phyloP scores from a whole-genome alignment of 116 monocot genomes.

The Thalassia testudinum region DNA sequence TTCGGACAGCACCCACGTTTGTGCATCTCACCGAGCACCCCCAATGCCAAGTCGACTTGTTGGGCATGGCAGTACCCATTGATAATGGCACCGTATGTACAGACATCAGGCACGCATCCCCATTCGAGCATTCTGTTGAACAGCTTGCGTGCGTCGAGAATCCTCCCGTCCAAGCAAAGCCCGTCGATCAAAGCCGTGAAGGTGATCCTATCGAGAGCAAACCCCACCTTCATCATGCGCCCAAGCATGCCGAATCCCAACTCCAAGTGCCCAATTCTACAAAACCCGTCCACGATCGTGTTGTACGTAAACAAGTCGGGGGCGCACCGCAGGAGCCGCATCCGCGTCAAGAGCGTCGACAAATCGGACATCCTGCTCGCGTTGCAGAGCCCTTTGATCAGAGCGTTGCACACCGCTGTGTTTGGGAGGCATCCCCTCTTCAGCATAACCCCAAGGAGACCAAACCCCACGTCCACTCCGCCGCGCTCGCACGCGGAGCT shows the following conservation, averaged over 20 bases:
- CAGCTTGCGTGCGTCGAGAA: neutral
- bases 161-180: constrained; percentile 1
- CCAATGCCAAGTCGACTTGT: neutral
- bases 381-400: constrained; percentile 4
- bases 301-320: constrained; percentile 8
- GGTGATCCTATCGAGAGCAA: neutral
- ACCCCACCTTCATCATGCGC: constrained; percentile 11
- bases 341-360: neutral
- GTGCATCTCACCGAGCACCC: constrained; percentile 1
- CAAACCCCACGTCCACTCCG: constrained; percentile 3
- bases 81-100: constrained; percentile 3
- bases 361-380: neutral
- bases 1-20: constrained; percentile 6
- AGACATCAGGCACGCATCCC: constrained; percentile 1
- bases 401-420: constrained; percentile 3
- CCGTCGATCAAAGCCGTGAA: constrained; percentile 5
- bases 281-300: constrained; percentile 13
- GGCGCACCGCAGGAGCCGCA: neutral
- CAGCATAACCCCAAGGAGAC: constrained; percentile 1
- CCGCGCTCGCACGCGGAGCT: neutral
- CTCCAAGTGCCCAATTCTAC: constrained; percentile 4
- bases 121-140: neutral
- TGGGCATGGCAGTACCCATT: neutral
- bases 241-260: constrained; percentile 19
- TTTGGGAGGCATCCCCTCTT: constrained; percentile 2